These are phyloP conservation scores for Pseudocercospora fuligena DNA, from an alignment of 2,329 filamentous ascomycete genomes.

Conservation along the genomic window DNA sequence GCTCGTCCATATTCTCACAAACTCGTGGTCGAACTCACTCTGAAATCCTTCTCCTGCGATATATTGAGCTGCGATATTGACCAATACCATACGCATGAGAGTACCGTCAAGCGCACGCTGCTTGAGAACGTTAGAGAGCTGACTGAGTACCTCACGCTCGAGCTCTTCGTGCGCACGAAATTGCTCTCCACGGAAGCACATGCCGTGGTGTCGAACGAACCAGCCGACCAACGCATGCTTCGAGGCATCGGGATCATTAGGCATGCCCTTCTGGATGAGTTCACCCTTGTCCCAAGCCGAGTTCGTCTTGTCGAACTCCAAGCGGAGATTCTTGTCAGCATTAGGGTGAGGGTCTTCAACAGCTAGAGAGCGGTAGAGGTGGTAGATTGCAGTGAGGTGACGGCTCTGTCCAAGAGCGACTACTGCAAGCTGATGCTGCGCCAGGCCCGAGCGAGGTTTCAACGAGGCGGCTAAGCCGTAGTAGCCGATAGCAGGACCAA, in stretches of 20 bases:
- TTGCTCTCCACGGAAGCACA: constrained; percentile 76
- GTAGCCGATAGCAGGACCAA: constrained; percentile 79
- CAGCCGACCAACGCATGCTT: constrained; percentile 72
- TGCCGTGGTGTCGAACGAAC: constrained; percentile 85
- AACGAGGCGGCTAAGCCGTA: constrained; percentile 82
- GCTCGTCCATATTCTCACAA: background rate
- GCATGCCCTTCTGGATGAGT: constrained; percentile 48
- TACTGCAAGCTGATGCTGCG: constrained; percentile 89
- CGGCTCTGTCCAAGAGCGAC: constrained; percentile 78
- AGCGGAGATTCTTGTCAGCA: constrained; percentile 75
- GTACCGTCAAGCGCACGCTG: constrained; percentile 67
- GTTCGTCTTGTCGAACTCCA: constrained; percentile 74
- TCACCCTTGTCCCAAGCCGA: constrained; percentile 62
- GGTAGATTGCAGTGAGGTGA: constrained; percentile 83
- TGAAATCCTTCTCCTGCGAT: constrained; percentile 67
- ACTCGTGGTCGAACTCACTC: constrained; percentile 48
- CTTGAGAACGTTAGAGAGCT: constrained; percentile 74
- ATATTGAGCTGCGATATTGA: constrained; percentile 84
- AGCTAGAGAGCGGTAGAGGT: constrained; percentile 82
- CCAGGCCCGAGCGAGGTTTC: constrained; percentile 76
- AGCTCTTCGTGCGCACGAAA: constrained; percentile 79
- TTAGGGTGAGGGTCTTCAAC: constrained; percentile 75
- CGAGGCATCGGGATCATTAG: constrained; percentile 56
- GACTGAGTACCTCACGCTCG: constrained; percentile 82
- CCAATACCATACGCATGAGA: constrained; percentile 78